Conservation (phyloP, 495 filamentous ascomycete species). For the Lichina pygmaea region DNA sequence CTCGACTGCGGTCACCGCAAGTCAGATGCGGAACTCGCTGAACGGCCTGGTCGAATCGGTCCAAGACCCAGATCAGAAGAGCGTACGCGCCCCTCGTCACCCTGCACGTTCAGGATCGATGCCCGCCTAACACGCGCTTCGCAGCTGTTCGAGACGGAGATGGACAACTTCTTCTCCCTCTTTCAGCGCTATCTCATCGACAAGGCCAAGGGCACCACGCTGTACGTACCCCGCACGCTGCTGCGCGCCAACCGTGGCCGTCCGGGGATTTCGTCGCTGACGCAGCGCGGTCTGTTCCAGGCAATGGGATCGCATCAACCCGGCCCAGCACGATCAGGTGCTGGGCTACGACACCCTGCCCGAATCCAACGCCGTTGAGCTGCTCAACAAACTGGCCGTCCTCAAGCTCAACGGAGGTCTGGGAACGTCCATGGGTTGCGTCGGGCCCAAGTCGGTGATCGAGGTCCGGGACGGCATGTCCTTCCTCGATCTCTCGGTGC, state of each 20-base stretch:
- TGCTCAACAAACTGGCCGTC: constrained; percentile 92
- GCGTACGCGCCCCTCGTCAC: constrained; percentile 20
- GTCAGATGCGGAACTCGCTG: constrained; percentile 95
- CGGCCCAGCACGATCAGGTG: constrained; percentile 73
- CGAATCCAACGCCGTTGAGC: constrained; percentile 65
- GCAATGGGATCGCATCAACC: constrained; percentile 87
- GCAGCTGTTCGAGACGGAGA: constrained; percentile 80
- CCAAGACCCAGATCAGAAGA: constrained; percentile 56
- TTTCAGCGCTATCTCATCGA: constrained; percentile 96
- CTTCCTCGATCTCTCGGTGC: constrained; percentile 95
- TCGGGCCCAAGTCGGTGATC: constrained; percentile 97
- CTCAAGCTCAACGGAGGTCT: constrained; percentile 99
- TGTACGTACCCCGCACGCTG: constrained; percentile 20
- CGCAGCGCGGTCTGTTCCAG: constrained; percentile 12
- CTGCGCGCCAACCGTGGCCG: not conserved
- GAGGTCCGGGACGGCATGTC: constrained; percentile 99
- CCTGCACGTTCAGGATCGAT: not conserved
- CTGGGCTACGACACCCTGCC: constrained; percentile 73
- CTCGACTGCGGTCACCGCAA: constrained; percentile 87
- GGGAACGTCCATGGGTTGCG: constrained; percentile 98
- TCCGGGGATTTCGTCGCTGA: not conserved
- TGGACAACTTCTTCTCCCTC: constrained; percentile 99
- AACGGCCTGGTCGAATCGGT: constrained; percentile 80
- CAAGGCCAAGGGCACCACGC: constrained; percentile 85
- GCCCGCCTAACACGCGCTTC: not conserved